Percentiles rank a stretch among this genome's conserved stretches.
phyloP scores from a whole-genome alignment of 495 filamentous ascomycete genomes.

The Daldinia caldariorum region DNA sequence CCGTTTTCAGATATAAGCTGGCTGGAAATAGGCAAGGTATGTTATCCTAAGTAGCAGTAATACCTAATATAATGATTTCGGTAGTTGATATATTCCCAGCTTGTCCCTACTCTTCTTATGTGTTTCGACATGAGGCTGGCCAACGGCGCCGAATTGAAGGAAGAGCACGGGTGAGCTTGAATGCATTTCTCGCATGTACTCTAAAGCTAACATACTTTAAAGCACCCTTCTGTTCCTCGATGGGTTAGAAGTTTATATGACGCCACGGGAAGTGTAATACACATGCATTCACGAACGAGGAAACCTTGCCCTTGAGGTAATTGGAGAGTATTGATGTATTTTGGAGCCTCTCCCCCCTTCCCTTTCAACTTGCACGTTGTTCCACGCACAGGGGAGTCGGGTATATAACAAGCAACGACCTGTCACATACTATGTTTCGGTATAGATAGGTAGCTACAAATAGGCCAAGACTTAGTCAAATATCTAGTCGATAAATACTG shows the following conservation, averaged over 20 bases:
- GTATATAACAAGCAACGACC: background rate
- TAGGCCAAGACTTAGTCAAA: background rate
- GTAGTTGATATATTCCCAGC: background rate
- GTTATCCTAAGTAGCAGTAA: background rate
- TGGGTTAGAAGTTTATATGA: background rate
- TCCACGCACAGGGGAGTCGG: background rate
- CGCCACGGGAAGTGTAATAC: background rate
- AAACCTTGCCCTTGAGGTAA: background rate
- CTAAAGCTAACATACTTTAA: background rate
- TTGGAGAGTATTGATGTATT: background rate
- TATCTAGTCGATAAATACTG: background rate
- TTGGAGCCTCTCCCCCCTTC: background rate
- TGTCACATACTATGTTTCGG: background rate
- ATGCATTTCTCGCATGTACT: background rate
- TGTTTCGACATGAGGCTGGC: background rate
- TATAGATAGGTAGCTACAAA: background rate
- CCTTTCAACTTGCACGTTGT: no score
- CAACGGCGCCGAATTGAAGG: background rate
- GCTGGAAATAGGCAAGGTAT: constrained; percentile 3
- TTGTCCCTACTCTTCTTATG: background rate
- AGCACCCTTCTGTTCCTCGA: background rate
- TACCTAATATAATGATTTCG: background rate
- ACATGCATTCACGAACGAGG: background rate
- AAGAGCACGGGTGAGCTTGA: background rate
- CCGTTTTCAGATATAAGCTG: background rate